These are phyloP conservation scores for Boechera divaricarpa DNA, from an alignment of 345 rosid species.

Conservation along the genomic window DNA sequence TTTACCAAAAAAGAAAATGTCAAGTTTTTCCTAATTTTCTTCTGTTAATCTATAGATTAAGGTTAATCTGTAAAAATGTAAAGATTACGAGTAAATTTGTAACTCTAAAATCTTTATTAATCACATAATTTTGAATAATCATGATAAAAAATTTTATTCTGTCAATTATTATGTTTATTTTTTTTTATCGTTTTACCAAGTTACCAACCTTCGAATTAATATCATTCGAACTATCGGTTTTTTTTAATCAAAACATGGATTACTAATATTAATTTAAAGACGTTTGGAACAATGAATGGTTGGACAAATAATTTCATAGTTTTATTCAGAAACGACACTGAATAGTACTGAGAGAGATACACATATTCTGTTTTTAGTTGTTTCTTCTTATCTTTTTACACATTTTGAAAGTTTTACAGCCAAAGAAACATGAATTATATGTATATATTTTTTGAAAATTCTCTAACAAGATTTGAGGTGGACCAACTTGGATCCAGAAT, in stretches of 20 bases:
- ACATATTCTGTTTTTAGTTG: background rate
- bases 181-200: background rate
- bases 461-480: constrained; percentile 22
- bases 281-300: background rate
- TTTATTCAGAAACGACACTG: background rate
- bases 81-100: background rate
- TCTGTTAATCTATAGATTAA: background rate
- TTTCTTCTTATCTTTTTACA: constrained; percentile 10
- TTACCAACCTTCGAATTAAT: background rate
- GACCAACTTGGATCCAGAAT: constrained; percentile 31
- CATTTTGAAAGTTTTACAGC: background rate
- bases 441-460: no score
- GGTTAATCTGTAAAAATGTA: background rate
- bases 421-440: background rate
- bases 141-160: background rate
- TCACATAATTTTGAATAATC: background rate
- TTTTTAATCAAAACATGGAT: background rate
- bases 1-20: background rate
- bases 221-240: background rate
- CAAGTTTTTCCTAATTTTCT: background rate
- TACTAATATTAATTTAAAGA: background rate
- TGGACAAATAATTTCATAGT: background rate
- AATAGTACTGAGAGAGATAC: background rate
- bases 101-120: background rate
- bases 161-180: no score